Evolutionary conservation across 2,329 filamentous ascomycete genomes (phyloP), one percentile per base, ranked within the genome.

Genomic region (Penicillium sp.): DNA sequence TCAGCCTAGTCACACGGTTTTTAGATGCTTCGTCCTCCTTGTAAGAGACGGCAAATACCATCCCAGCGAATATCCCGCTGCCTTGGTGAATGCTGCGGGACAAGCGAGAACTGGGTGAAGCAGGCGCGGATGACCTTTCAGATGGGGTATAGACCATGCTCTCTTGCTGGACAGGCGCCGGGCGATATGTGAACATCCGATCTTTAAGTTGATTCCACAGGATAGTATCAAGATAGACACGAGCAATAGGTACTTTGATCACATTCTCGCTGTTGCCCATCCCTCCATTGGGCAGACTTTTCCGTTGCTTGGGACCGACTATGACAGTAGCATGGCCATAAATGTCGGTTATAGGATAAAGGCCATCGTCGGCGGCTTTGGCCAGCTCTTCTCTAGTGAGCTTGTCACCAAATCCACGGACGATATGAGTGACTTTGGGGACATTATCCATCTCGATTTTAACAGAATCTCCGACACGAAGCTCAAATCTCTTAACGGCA

Each of bases 1-100:
- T 92, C 49, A 85, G 78, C 1, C 79, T 80, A 35, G 84, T 84
- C 2, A 94, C 72, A 48, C 78, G 69, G 62, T 84, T 68, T 72
- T 85, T 84, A 19, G 85, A 82, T 9, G 77, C 77, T 17, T 80
- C 81, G 52, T 85, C 81, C 1, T 83, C 80, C 2, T 80, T 78
- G 61, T 91, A 90, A 0, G 91, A 93, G 12, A 96, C 83, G 0
- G 92, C 92, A 74, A 97, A 97, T 0, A 86, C 86, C 92, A 97
- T 96, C 42, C 87, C 86, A 1, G 83, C 77, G 67, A 97, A 96
- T 0, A 95, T 62, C 3, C 78, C 78, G 19, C 65, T 69, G 3
- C 46, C 64, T 59, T 61, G 62, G 23, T 69, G 65, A 48, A 71
- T 57, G 52, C 64, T 71, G 58, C 81, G 78, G 7, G 80, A 79